A percentile compares a stretch with the other conserved stretches of the same genome.
phyloP scores from a whole-genome alignment of 331 rosid species.

The Prunus yedoensis region DNA sequence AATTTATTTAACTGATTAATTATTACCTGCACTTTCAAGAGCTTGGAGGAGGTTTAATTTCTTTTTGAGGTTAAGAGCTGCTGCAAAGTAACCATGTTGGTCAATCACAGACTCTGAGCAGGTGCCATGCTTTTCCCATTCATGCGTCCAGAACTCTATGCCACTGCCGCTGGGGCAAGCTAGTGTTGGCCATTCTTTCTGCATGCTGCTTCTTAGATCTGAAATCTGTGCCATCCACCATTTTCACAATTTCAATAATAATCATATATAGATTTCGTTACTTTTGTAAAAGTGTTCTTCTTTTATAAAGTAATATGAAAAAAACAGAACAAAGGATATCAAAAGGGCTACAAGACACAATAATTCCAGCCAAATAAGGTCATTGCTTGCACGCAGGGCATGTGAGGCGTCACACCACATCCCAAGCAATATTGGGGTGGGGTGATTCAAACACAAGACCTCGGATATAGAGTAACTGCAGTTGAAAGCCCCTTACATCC shows the following conservation, averaged over 20 bases:
- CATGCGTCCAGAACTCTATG: conserved; percentile 69
- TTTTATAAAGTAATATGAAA: background rate
- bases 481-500: too few relatives aligned
- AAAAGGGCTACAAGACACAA: background rate
- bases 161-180: conserved; percentile 82
- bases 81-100: conserved; percentile 69
- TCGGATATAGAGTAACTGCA: too few relatives aligned
- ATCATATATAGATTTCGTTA: too few relatives aligned
- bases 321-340: background rate
- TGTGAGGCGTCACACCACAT: background rate
- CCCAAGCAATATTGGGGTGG: background rate
- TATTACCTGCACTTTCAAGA: conserved; percentile 58
- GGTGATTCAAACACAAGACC: too few relatives aligned
- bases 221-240: conserved; percentile 28
- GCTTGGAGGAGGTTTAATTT: conserved; percentile 57
- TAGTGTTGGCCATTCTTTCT: conserved; percentile 74
- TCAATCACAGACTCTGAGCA: conserved; percentile 73
- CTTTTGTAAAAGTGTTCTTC: background rate
- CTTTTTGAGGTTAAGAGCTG: conserved; percentile 55
- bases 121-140: conserved; percentile 92
- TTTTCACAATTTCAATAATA: background rate
- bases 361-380: background rate
- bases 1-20: background rate
- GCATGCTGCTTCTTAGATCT: conserved; percentile 45
- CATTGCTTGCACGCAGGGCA: conserved; percentile 10